Base-by-base conservation (phyloP, 352 stramenopile species). In the Elongisporangium anandrum region DNA sequence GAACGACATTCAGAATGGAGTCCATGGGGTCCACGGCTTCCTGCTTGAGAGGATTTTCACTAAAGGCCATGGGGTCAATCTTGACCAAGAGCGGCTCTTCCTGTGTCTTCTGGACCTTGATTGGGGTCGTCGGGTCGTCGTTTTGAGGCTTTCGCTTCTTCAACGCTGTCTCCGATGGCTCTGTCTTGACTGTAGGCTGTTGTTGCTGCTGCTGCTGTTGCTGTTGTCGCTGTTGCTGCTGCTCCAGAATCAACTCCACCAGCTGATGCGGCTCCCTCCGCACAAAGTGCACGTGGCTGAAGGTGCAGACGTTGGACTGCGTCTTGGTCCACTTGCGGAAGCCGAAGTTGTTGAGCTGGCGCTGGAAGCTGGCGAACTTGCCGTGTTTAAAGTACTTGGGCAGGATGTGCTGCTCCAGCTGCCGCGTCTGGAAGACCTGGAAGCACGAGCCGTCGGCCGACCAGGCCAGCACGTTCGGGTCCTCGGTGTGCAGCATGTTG, bases 301-400 rank as follows among this genome's bases (percentile, higher is more conserved):
- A 92, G 8, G 79, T 92, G 70, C 79, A 90, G 52, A 92, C 78
- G 59, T 79, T 92, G 15, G 80, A 77, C 58, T 87, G 79, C 9
- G 82, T 92, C 68, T 91, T 91, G 63, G 81, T 91, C 81, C 81
- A 91, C 69, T 94, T 94, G 60, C 77, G 76, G 67, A 97, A 98
- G 50, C 75, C 81, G 71, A 98, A 98, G 72, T 98, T 97, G 72
- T 96, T 97, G 45, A 98, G 79, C 61, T 98, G 89, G 12, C 92
- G 84, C 63, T 96, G 87, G 55, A 98, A 93, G 48, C 88, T 97
- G 12, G 92, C 81, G 72, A 97, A 96, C 65, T 92, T 96, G 65
- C 83, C 74, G 71, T 98, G 92, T 66, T 97, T 97, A 66, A 98
- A 98, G 77, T 97, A 98, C 66, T 90, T 88, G 24, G 90, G 90